Base-by-base conservation (phyloP, 78 protist species). In the Dictyostelium discoideum region DNA sequence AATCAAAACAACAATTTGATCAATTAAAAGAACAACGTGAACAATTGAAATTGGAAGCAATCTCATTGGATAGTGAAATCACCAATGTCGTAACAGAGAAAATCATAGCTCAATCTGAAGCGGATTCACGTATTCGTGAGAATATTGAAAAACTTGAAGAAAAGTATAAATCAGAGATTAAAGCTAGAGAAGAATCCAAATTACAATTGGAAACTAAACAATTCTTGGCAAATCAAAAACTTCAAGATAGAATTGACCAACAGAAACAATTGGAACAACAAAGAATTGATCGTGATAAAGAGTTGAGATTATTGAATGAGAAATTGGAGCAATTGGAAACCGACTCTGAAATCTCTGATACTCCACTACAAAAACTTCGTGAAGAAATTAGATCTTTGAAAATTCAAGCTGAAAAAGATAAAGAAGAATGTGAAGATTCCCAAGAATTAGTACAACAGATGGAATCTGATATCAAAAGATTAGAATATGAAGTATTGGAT, bases 51-150 rank as follows among this genome's bases (percentile, higher is more conserved):
- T 26, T 48, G 37, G 79, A 67, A 3, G 50, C 83, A 3, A 5
- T 39, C 1, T 46, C 83, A 22, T 65, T 82, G 16, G 95, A 90
- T 50, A 80, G 32, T 8, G 88, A 90, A 2, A 82, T 90, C n/a
- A 63, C 60, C 6, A 40, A 46, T 24, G 9, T 90, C 20, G 40
- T 29, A 24, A 37, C 69, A 2, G 63, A 79, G 26, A 57, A 78
- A 3, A n/a, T 22, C 10, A 63, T 69, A 20, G 40, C 44, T 1
- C 50, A 46, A 83, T 72, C 88, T 2, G 67, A 90, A 20, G 26
- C 77, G 3, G 88, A 90, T 1, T 81, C 84, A 46, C 32, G 54
- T 20, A 24, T 90, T 8, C 40, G 42, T 14, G 60, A 90, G 22
- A 85, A 39, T 26, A 13, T 85, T 69, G 69, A 85, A 42, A 11